phyloP scores from a whole-genome alignment of 1,139 yeast species.

The Diutina catenulata region DNA sequence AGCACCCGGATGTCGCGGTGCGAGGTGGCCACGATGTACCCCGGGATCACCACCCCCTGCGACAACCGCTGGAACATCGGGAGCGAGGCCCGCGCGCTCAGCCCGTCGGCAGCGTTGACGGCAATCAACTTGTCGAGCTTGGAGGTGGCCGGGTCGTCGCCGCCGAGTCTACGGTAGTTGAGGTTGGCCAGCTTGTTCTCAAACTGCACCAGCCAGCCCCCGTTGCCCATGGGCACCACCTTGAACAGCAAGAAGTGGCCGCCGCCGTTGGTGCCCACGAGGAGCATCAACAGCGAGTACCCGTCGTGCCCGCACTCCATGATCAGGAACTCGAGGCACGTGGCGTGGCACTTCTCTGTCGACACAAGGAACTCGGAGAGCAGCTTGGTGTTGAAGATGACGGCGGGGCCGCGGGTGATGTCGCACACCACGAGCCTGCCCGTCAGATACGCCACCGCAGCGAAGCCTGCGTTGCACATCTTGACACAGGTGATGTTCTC shows the following conservation, averaged over 20 bases:
- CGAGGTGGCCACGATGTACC: conserved; percentile 49
- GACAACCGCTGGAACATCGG: conserved; percentile 49
- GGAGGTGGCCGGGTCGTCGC: conserved; percentile 1
- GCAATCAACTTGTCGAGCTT: conserved; percentile 46
- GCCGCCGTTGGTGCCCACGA: conserved; percentile 75
- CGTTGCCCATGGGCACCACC: conserved; percentile 54
- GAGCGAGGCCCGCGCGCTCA: conserved; percentile 52
- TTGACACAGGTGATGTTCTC: conserved; percentile 43
- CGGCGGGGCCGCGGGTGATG: conserved; percentile 68
- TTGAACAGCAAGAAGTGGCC: conserved; percentile 55
- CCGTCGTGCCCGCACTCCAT: conserved; percentile 56
- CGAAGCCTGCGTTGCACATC: conserved; percentile 74
- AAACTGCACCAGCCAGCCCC: conserved; percentile 55
- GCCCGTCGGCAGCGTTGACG: conserved; percentile 45
- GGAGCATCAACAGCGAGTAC: conserved; percentile 59
- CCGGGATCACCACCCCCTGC: conserved; percentile 51
- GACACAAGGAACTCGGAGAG: conserved; percentile 29
- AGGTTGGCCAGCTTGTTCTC: conserved; percentile 36
- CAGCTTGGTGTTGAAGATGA: conserved; percentile 45
- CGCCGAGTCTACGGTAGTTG: conserved; percentile 14
- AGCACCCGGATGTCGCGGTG: conserved; percentile 53
- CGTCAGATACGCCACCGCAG: conserved; percentile 66
- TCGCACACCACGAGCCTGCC: conserved; percentile 74
- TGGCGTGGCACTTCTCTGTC: conserved; percentile 27
- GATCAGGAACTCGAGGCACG: conserved; percentile 61